Percentiles rank a stretch among this genome's conserved stretches.
Evolutionary conservation across 1,284 basidiomycete genomes (phyloP).

Genomic region (Ganoderma boninense): DNA sequence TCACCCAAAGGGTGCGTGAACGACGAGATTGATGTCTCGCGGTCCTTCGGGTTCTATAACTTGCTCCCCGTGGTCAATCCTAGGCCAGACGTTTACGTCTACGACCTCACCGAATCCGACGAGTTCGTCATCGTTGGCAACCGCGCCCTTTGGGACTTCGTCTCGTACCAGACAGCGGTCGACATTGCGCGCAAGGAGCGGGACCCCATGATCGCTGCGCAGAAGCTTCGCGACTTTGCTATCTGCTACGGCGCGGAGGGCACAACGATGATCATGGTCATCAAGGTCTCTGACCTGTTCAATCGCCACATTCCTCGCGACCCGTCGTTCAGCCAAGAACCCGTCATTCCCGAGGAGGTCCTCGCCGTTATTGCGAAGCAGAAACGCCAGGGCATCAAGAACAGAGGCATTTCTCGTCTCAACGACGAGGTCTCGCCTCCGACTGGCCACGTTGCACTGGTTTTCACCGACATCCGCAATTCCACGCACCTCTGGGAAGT

Average conservation of each 20-base stretch:
- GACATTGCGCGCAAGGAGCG: conserved; percentile 92
- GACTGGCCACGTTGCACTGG: conserved; percentile 89
- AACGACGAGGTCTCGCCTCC: conserved; percentile 90
- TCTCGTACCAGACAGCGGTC: conserved; percentile 96
- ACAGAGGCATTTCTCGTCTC: conserved; percentile 66
- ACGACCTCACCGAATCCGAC: conserved; percentile 85
- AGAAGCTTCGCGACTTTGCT: conserved; percentile 96
- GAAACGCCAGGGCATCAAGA: conserved; percentile 57
- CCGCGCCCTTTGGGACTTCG: conserved; percentile 92
- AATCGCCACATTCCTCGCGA: conserved; percentile 50
- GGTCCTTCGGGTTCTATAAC: conserved; percentile 95
- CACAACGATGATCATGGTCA: conserved; percentile 98
- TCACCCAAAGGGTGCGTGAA: conserved; percentile 95
- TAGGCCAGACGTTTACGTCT: conserved; percentile 79
- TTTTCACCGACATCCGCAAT: conserved; percentile 98
- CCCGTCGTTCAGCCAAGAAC: conserved; percentile 54
- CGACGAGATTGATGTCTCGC: conserved; percentile 91
- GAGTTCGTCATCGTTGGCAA: conserved; percentile 99
- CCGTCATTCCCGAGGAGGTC: conserved; percentile 52
- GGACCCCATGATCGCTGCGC: conserved; percentile 97
- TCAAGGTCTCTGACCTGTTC: conserved; percentile 87
- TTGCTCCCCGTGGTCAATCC: conserved; percentile 93
- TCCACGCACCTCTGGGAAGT: conserved; percentile 98
- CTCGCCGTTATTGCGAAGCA: conserved; percentile 44
- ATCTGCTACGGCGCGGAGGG: conserved; percentile 97